Percentiles rank a stretch among this genome's conserved stretches.
These are phyloP conservation scores for Colletotrichum viniferum DNA, from an alignment of 2,329 filamentous ascomycete species.

Conservation along the genomic window DNA sequence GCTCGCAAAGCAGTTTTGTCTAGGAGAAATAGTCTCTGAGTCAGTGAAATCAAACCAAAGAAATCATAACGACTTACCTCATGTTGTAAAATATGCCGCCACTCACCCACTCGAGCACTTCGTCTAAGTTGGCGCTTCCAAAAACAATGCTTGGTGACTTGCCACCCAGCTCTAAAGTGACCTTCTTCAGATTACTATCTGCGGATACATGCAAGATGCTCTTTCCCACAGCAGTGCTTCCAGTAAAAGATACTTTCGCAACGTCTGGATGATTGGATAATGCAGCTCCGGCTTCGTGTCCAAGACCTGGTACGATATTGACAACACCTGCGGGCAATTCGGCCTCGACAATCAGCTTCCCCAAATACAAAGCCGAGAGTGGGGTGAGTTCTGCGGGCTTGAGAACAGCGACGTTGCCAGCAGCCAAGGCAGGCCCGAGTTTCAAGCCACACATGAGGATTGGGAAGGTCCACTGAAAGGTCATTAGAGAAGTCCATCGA, in stretches of 20 bases:
- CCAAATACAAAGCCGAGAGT: neutral
- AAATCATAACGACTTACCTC: neutral
- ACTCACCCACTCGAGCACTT: neutral
- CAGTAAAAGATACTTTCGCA: neutral
- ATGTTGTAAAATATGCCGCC: neutral
- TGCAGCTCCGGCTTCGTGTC: neutral
- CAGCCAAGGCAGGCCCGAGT: neutral
- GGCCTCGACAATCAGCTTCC: neutral
- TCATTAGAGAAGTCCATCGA: neutral
- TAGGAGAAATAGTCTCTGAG: neutral
- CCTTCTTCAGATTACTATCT: neutral
- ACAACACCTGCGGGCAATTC: neutral
- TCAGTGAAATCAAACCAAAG: neutral
- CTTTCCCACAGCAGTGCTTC: neutral
- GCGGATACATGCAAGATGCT: neutral
- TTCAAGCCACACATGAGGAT: neutral
- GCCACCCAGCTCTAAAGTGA: neutral
- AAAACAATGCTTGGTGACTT: neutral
- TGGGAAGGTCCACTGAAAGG: neutral
- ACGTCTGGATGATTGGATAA: neutral
- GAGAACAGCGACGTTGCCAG: neutral
- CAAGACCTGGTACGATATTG: neutral
- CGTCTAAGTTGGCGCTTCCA: neutral
- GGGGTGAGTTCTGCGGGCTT: neutral
- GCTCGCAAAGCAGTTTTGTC: neutral